Conservation (phyloP, 768 basidiomycete genomes). For the Lentinula edodes region DNA sequence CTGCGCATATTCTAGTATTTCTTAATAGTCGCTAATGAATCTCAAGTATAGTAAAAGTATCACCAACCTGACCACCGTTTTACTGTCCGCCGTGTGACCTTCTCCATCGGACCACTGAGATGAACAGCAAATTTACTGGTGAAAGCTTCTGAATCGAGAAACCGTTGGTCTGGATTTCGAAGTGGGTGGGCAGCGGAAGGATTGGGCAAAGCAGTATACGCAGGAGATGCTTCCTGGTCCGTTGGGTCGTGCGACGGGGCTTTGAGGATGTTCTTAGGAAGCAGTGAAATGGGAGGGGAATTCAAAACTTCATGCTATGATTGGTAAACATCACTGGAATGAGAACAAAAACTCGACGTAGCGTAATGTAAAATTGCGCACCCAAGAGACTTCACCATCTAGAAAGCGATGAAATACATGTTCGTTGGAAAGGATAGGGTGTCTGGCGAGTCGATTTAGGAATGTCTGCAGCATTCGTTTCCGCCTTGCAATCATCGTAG, state of each 20-base stretch:
- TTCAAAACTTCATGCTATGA: slow-evolving; percentile 83
- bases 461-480: slow-evolving; percentile 96
- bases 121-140: slow-evolving; percentile 95
- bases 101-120: slow-evolving; percentile 90
- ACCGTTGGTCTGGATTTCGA: slow-evolving; percentile 91
- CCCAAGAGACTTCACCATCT: slow-evolving; percentile 96
- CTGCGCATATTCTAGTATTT: slow-evolving; percentile 60
- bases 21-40: not conserved
- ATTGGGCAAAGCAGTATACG: slow-evolving; percentile 82
- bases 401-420: slow-evolving; percentile 95
- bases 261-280: slow-evolving; percentile 95
- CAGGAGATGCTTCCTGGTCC: slow-evolving; percentile 62
- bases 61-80: slow-evolving; percentile 90
- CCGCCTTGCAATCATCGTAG: slow-evolving; percentile 82
- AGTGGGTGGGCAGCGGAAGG: slow-evolving; percentile 86
- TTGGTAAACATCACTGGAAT: not conserved
- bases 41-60: not conserved
- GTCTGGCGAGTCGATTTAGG: slow-evolving; percentile 80
- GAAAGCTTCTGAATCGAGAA: slow-evolving; percentile 93
- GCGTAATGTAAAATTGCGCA: slow-evolving; percentile 26
- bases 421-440: slow-evolving; percentile 94
- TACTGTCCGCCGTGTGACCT: slow-evolving; percentile 84
- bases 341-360: not conserved
- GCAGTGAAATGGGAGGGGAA: slow-evolving; percentile 82
- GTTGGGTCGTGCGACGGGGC: slow-evolving; percentile 95